Evolutionary conservation across 495 filamentous ascomycete genomes (phyloP), one percentile per base, ranked within the genome.

Genomic region (Collariella sp.): DNA sequence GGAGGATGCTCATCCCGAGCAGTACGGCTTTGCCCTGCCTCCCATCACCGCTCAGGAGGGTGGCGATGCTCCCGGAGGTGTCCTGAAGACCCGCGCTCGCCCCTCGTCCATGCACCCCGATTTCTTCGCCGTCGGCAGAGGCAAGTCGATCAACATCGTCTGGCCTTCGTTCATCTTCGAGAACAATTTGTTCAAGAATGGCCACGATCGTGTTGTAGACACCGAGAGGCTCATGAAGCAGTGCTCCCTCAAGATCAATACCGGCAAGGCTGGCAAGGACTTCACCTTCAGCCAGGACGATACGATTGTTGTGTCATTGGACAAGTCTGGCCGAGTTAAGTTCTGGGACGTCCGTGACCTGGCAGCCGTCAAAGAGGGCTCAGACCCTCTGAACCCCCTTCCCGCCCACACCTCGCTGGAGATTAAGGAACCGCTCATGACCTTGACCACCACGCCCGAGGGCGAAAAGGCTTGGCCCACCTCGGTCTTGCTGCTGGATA

Each of bases 271-370:
- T 44, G 91, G 90, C 29, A 97, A 99, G 69, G 94, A 99, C 61
- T 99, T 97, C 66, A 82, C 84, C 43, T 99, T 99, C 72, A 95
- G 90, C 67, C 88, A 91, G 62, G 94, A 97, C 70, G 94, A 99
- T 65, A 87, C 84, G 1, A 80, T 88, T 23, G 89, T 99, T 63
- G 91, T 91, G 20, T 95, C 93, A 42, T 82, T 99, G 34, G 94
- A 99, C 67, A 97, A 97, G 73, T 88, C 88, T 50, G 94, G 94
- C 16, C 83, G 86, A 51, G 80, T 97, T 56, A 90, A 91, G 65
- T 91, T 99, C 75, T 99, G 94, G 94, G 94, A 99, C 64, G 85
- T 95, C 52, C 84, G 84, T 34, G 82, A 86, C 38, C 74, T 95
- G 33, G 80, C 84, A 0, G 76, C 82, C 51, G 71, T 67, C 55